These are phyloP conservation scores for Monosporozyma aerobia DNA, from an alignment of 805 yeast genomes.

Conservation along the genomic window DNA sequence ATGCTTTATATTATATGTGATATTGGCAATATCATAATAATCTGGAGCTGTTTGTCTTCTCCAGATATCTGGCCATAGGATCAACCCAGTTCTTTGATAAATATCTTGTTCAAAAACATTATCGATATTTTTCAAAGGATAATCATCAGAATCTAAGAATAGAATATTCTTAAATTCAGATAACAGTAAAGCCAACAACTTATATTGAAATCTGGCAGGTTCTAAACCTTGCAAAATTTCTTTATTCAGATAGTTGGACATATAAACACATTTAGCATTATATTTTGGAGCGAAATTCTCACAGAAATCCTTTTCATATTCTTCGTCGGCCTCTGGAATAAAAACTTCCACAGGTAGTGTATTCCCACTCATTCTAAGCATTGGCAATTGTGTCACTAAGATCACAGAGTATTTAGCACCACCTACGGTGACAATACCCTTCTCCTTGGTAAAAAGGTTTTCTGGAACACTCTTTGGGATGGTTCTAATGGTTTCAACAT, in stretches of 20 bases:
- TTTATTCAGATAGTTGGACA: constrained; percentile 42
- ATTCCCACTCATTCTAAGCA: constrained; percentile 56
- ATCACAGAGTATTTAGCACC: constrained; percentile 66
- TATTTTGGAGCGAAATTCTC: constrained; percentile 50
- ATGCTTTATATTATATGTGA: constrained; percentile 29
- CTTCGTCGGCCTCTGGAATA: constrained; percentile 61
- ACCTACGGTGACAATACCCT: constrained; percentile 66
- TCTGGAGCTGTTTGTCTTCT: constrained; percentile 56
- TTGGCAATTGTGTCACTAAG: constrained; percentile 42
- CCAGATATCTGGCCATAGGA: constrained; percentile 76
- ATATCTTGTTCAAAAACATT: constrained; percentile 37
- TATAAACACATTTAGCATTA: constrained; percentile 54
- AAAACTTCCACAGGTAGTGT: constrained; percentile 73
- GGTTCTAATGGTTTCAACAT: not conserved
- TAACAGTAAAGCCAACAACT: constrained; percentile 61
- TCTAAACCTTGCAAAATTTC: constrained; percentile 33
- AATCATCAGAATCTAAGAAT: constrained; percentile 68
- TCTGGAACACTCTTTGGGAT: not conserved
- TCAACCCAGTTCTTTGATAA: constrained; percentile 40
- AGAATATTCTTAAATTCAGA: constrained; percentile 70
- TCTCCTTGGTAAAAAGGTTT: constrained; percentile 28
- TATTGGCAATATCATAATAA: constrained; percentile 45
- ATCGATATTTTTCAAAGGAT: constrained; percentile 42
- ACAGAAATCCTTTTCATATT: constrained; percentile 62
- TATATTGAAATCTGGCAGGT: constrained; percentile 54